Evolutionary conservation across 257 asterid species (phyloP), one percentile per base, ranked within the genome.

Genomic region (Scutellaria minor): DNA sequence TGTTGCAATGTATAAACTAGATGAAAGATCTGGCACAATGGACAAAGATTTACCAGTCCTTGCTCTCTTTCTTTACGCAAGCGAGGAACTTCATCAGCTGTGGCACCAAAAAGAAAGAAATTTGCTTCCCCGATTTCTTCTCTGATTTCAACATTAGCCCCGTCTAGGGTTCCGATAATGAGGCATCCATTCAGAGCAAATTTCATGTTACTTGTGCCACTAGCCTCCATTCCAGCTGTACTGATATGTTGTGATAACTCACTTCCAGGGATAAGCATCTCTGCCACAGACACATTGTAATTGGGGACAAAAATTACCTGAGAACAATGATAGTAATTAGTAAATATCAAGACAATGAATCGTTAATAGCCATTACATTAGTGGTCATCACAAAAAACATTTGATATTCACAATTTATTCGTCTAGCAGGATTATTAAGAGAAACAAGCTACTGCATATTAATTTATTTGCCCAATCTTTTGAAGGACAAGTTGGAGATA

Each of bases 211-310:
- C 99, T 95, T 61, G 99, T 95, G 58, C 99, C 99, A 83, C 99
- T 95, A 62, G 99, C 99, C 81, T 95, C 99, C 99, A 95, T 95
- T 70, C 99, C 99, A 42, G 98, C 98, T 64, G 99, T 95, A 71
- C 99, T 95, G 77, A 95, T 92, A 75, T 95, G 99, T 80, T 95
- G 99, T 27, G 99, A 95, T 71, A 95, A 77, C 80, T 95, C 99
- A 79, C 99, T 95, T 68, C 99, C 99, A 0, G 98, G 99, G 70
- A 95, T 92, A 84, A 95, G 97, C 72, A 95, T 78, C 92, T 95
- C 99, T 3, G 99, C 99, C 83, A 95, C 98, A 10, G 99, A 88
- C 5, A 95, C 99, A 63, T 95, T 95, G 85, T 95, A 95, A 79
- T 95, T 95, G 80, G 99, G 99, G 71, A 95, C 96, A 51, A 95